A percentile compares a stretch with the other conserved stretches of the same genome.
These are phyloP conservation scores for Phlegmacium glaucopus DNA, from an alignment of 768 basidiomycete species.

Conservation along the genomic window DNA sequence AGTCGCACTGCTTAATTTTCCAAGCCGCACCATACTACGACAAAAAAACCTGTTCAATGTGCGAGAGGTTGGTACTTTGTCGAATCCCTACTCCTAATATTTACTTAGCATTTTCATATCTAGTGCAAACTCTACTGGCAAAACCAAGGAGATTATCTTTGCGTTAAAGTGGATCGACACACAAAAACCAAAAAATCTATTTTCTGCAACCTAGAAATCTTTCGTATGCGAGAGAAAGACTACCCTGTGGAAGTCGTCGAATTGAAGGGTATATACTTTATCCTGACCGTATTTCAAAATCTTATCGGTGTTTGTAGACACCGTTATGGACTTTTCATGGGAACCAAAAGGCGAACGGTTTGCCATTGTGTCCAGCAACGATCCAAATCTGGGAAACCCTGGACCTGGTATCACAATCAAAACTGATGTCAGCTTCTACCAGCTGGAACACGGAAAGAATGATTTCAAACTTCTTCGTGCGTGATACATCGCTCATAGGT, in stretches of 20 bases:
- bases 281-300: slow-evolving; percentile 6
- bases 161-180: slow-evolving; percentile 98
- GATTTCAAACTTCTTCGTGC: slow-evolving; percentile 89
- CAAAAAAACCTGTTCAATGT: slow-evolving; percentile 99
- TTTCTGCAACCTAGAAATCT: slow-evolving; percentile 97
- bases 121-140: slow-evolving; percentile 99
- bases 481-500: slow-evolving; percentile 18
- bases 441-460: slow-evolving; percentile 87
- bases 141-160: slow-evolving; percentile 96
- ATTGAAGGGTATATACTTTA: slow-evolving; percentile 68
- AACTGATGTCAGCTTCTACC: slow-evolving; percentile 95
- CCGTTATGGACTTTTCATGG: slow-evolving; percentile 96
- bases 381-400: slow-evolving; percentile 89
- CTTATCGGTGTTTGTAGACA: slow-evolving; percentile 47
- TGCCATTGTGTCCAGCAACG: slow-evolving; percentile 90
- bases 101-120: slow-evolving; percentile 4
- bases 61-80: slow-evolving; percentile 67
- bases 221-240: slow-evolving; percentile 96
- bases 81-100: background rate
- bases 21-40: slow-evolving; percentile 76
- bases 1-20: slow-evolving; percentile 90
- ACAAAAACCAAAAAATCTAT: slow-evolving; percentile 98
- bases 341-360: slow-evolving; percentile 98
- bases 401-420: slow-evolving; percentile 93
- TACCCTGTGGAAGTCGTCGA: slow-evolving; percentile 97